Evolutionary conservation across 495 filamentous ascomycete species (phyloP), one percentile per base, ranked within the genome.

Genomic region (Daldinia childiae): DNA sequence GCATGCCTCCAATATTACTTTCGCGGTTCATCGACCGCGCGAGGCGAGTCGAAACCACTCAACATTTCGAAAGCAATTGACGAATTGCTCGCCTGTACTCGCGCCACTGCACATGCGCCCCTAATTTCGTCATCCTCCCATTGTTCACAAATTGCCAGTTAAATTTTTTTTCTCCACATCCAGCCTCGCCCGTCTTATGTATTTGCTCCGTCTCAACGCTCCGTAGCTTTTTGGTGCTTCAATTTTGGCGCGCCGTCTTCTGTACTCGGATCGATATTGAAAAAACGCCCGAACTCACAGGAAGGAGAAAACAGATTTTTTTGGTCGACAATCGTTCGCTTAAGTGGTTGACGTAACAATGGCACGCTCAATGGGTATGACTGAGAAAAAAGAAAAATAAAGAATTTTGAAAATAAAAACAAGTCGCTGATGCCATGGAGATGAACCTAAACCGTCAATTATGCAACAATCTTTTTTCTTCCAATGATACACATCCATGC

Each of bases 401-500:
- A 64, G 59, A 24, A n/a, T 32, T 32, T 32, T 56, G 39, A 59
- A 51, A 74, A 68, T 74, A 66, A 65, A 77, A 77, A 58, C 71
- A 76, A 74, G 69, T 76, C 76, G 76, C 76, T 78, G 70, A 76
- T 77, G 69, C 76, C 75, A 76, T 76, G 76, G 76, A 78, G 71
- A 78, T 78, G 71, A 74, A 56, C 73, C 76, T 67, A 58, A 78
- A 76, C 76, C 76, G 73, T 78, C 76, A 76, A 72, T 76, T 78
- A 78, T 78, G 76, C 76, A 77, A 73, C 74, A 77, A 77, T 77
- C 75, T 77, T 77, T 74, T 76, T 68, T 75, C 76, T 76, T 76
- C 74, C 71, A 74, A 74, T 74, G 66, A 73, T 74, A 76, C 71
- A 74, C 62, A 73, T 76, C 71, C 66, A 76, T 74, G 67, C 62